Base-by-base conservation (phyloP, 345 rosid species). In the Psidium guajava region DNA sequence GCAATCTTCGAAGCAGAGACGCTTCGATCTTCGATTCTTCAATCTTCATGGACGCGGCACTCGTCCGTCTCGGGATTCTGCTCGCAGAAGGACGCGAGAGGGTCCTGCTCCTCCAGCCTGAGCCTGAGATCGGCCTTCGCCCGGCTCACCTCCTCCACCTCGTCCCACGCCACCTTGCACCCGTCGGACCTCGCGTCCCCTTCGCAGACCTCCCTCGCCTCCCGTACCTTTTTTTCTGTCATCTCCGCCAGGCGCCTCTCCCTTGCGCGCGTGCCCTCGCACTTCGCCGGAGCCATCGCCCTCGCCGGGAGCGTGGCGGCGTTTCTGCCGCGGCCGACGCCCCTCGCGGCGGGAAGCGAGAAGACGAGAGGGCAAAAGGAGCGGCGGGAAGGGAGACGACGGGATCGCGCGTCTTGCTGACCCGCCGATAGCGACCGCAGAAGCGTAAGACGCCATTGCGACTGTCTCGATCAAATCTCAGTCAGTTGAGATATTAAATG, bases 141-240 rank as follows among this genome's bases (percentile, higher is more conserved):
- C 83, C 92, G 95, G 87, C 98, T 96, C 25, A 95, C 92, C 84
- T 96, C 98, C 90, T 95, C 99, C 25, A 94, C 98, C 86, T 96
- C 98, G 82, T 96, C 99, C 98, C 97, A 96, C 28, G 98, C 98
- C 2, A 95, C 98, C 87, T 86, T 95, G 87, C 98, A 96, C 88
- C 85, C 94, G 83, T 91, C 94, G 6, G 94, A 93, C 49, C 82
- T 86, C 85, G 83, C 87, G 21, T 95, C 95, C 11, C 88, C 94
- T 47, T 86, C 85, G 75, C 98, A 95, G 14, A 92, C 94, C 90
- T 94, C 91, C 89, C 89, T 93, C 28, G 98, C 99, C 87, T 94
- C 96, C n/a, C 56, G 88, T 73, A 96, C 93, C 85, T 95, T 94
- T 88, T 89, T 84, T 90, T 92, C 94, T 40, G 95, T 94, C 95